Conservation (phyloP, 805 yeast species). For the Zygosaccharomyces bisporus region DNA sequence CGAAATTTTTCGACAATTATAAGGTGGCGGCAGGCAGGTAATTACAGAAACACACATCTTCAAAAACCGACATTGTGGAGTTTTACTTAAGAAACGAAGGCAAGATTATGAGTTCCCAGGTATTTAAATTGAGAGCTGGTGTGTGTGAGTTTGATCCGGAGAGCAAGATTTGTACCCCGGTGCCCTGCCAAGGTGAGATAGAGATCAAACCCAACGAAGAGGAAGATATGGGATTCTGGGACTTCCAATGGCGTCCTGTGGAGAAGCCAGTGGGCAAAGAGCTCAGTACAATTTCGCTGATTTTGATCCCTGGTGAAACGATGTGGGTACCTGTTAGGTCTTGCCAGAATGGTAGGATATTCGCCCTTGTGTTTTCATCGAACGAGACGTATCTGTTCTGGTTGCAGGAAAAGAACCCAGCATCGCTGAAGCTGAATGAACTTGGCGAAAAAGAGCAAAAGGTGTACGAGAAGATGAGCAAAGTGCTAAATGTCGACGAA, state of each 20-base stretch:
- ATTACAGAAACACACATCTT: not conserved
- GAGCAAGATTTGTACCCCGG: constrained; percentile 52
- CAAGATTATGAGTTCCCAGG: constrained; percentile 15
- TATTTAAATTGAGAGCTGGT: constrained; percentile 56
- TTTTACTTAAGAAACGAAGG: not conserved
- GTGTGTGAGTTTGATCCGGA: constrained; percentile 56
- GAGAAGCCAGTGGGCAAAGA: constrained; percentile 31
- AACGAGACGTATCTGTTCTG: constrained; percentile 58
- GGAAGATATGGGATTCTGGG: constrained; percentile 35
- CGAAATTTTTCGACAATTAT: not conserved
- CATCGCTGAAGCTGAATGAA: constrained; percentile 43
- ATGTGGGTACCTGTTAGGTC: constrained; percentile 66
- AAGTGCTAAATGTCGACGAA: constrained; percentile 40
- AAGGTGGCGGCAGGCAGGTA: not conserved
- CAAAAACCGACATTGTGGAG: not conserved
- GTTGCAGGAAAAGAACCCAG: constrained; percentile 69
- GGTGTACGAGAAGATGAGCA: constrained; percentile 48
- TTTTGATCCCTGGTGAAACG: constrained; percentile 82
- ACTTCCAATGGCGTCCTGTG: constrained; percentile 34
- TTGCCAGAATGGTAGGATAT: constrained; percentile 73
- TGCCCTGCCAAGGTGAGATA: constrained; percentile 50
- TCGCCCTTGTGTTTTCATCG: constrained; percentile 62
- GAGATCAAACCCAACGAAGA: constrained; percentile 33
- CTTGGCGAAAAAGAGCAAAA: constrained; percentile 56
- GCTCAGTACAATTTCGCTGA: constrained; percentile 40